These are phyloP conservation scores for Cercospora citrullina DNA, from an alignment of 2,329 filamentous ascomycete species.

Conservation along the genomic window DNA sequence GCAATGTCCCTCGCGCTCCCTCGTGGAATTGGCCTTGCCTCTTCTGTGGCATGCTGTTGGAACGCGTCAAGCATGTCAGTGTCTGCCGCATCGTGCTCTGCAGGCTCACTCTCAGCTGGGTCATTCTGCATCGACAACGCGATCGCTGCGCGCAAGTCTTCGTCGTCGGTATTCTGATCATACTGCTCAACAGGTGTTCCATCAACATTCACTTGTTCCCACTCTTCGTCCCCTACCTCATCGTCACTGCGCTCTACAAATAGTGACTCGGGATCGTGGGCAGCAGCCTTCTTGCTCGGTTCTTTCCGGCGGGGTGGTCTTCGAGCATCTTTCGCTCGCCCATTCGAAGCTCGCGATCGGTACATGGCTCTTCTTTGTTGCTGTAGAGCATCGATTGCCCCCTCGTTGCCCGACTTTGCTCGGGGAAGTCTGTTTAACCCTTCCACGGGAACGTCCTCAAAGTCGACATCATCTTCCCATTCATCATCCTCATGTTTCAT, in stretches of 20 bases:
- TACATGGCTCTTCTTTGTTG: conserved; percentile 52
- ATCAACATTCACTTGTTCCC: conserved; percentile 44
- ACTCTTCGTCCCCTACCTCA: conserved; percentile 40
- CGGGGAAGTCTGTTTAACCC: conserved; percentile 83
- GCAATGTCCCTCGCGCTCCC: conserved; percentile 62
- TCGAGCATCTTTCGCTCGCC: conserved; percentile 12
- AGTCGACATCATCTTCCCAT: conserved; percentile 68
- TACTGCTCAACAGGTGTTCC: conserved; percentile 49
- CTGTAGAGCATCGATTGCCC: conserved; percentile 37
- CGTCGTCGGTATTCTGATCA: conserved; percentile 55
- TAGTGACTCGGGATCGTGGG: conserved; percentile 52
- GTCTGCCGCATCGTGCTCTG: conserved; percentile 30
- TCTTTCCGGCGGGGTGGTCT: conserved; percentile 23
- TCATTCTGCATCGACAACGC: conserved; percentile 73
- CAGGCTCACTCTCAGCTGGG: conserved; percentile 38
- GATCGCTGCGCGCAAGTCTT: conserved; percentile 79
- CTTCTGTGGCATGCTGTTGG: conserved; percentile 46
- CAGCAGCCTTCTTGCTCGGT: conserved; percentile 13
- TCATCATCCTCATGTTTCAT: conserved; percentile 54
- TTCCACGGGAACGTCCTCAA: conserved; percentile 91
- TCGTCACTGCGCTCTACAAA: conserved; percentile 53
- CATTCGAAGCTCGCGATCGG: conserved; percentile 40
- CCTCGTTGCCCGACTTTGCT: conserved; percentile 38
- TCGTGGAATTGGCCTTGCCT: conserved; percentile 47
- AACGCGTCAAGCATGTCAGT: conserved; percentile 50